Evolutionary conservation across 306 rosid genomes (phyloP), one percentile per base, ranked within the genome.

Genomic region (Crotalaria pallida): DNA sequence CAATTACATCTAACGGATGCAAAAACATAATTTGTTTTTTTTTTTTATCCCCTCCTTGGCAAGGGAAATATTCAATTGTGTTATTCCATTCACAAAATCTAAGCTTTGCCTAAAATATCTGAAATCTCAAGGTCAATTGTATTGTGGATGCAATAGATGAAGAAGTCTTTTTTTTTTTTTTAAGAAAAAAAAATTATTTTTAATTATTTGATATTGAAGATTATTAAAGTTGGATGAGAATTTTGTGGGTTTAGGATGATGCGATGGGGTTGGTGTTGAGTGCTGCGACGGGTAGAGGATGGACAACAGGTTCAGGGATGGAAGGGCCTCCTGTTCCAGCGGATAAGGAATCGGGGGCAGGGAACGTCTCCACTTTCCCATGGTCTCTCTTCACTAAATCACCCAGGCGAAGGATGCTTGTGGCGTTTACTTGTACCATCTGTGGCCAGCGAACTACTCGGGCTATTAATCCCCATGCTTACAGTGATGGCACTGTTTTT

Each of bases 231-330:
- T 7, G 41, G 65, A 81, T 55, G 2, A 41, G 11, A 47, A 41
- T 38, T 65, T 48, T 61, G 22, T 71, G 24, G 55, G 65, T 4
- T 65, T 72, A 94, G 99, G 99, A 94, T 50, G 88, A 79, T 43
- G 99, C 99, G 21, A 94, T 94, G 97, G 99, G 99, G 55, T 71
- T 94, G 81, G 97, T 88, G 72, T 81, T 94, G 85, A 79, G 90
- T 77, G 97, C 99, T 11, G 99, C 97, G 0, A 51, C 79, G 0
- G 99, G 95, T 31, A 91, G 92, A 80, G 99, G 99, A 38, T 94
- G 99, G 99, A 94, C 96, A 1, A 94, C 99, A 9, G 96, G 93
- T 55, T 94, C 99, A 1, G 99, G 99, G 33, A 91, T 94, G 99
- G 99, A 91, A 80, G 97, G 99, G 0, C 99, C 99, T 6, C 64